Percentiles rank a stretch among this genome's conserved stretches.
Conservation (phyloP, 345 rosid genomes). For the Aurinia saxatilis region DNA sequence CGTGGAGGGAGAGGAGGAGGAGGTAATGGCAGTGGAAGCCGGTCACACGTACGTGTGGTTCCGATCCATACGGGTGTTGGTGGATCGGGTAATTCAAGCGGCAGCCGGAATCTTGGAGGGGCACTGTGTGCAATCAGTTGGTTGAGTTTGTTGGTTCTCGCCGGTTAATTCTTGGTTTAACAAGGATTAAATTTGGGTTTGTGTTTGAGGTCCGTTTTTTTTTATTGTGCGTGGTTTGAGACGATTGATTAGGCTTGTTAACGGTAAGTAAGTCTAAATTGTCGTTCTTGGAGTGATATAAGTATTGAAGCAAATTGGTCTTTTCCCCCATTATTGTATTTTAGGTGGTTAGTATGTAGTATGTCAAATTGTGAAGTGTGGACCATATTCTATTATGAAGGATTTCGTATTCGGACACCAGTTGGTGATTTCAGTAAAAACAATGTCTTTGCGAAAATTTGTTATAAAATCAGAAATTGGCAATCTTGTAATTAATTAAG, state of each 20-base stretch:
- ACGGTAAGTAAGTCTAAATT: background rate
- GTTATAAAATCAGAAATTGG: no score
- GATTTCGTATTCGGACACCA: no score
- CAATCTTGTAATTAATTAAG: no score
- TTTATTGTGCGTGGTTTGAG: no score
- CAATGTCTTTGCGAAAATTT: no score
- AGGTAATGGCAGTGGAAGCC: background rate
- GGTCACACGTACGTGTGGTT: background rate
- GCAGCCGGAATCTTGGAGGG: background rate
- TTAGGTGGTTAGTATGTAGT: no score
- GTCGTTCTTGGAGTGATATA: no score
- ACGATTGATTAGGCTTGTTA: background rate
- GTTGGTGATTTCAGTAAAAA: no score
- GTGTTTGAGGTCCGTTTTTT: background rate
- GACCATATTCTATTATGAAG: no score
- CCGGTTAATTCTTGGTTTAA: constrained; percentile 2
- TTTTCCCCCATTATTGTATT: no score
- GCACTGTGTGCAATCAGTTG: background rate
- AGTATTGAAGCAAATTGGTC: no score
- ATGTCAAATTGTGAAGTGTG: no score
- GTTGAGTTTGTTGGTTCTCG: background rate
- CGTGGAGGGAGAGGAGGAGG: background rate
- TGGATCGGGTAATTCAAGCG: constrained; percentile 11
- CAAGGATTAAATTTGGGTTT: background rate
- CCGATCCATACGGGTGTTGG: background rate